These are phyloP conservation scores for Candida ficus DNA, from an alignment of 805 yeast species.

Conservation along the genomic window DNA sequence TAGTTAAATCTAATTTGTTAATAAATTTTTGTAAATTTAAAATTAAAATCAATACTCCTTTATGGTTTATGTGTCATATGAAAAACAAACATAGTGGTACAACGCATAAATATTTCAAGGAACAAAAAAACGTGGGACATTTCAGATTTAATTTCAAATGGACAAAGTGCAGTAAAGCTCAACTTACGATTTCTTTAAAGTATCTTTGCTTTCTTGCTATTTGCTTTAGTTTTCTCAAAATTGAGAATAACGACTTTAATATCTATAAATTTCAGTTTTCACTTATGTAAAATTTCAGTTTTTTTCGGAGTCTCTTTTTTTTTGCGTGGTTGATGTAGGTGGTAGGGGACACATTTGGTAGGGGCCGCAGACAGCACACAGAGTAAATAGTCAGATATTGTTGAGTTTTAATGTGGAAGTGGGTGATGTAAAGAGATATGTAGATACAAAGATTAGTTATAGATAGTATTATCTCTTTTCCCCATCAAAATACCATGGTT, in stretches of 20 bases:
- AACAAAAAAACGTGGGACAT: too few relatives aligned
- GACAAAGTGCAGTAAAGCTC: conserved; percentile 8
- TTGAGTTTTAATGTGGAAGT: background rate
- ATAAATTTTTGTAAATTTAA: too few relatives aligned
- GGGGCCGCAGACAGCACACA: background rate
- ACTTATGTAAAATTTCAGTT: conserved; percentile 5
- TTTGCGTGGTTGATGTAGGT: conserved; percentile 3
- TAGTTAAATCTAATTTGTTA: background rate
- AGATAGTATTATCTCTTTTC: too few relatives aligned
- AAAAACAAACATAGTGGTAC: background rate
- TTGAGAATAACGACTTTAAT: background rate
- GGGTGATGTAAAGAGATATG: background rate
- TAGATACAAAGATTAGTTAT: too few relatives aligned
- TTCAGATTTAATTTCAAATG: background rate
- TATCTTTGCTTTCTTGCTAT: conserved; percentile 10
- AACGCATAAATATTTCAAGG: too few relatives aligned
- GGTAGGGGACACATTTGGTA: conserved; percentile 2
- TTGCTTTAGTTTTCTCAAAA: conserved; percentile 2
- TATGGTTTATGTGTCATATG: background rate
- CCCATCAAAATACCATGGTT: too few relatives aligned
- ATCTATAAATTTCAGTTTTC: background rate
- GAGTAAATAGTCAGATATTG: background rate
- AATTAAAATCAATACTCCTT: too few relatives aligned
- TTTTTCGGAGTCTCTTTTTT: conserved; percentile 11
- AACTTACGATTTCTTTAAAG: conserved; percentile 10